Percentiles rank a stretch among this genome's conserved stretches.
Evolutionary conservation across 129 eudicot genomes (phyloP).

Genomic region (Centrapalus pauciflorus): DNA sequence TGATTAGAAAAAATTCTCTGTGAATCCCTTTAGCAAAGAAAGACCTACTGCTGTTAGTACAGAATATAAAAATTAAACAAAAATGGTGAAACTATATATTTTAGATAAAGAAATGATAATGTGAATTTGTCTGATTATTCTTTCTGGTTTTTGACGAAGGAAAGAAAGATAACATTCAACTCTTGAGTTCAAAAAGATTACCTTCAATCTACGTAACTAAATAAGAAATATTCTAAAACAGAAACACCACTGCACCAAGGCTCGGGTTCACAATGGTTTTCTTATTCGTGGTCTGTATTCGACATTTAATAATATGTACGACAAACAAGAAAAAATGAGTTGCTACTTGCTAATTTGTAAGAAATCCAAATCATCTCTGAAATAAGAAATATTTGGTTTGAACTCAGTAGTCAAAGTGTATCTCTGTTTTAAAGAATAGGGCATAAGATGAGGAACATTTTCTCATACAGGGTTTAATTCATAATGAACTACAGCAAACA

Average conservation of each 20-base stretch:
- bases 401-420: not conserved
- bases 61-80: not conserved
- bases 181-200: not conserved
- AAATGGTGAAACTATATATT: not conserved
- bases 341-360: not conserved
- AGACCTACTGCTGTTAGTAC: not conserved
- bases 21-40: not conserved
- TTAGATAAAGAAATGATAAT: not conserved
- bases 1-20: not conserved
- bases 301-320: not conserved
- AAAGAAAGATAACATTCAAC: not conserved
- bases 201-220: not conserved
- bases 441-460: not conserved
- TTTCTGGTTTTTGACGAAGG: not conserved
- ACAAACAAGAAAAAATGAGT: not conserved
- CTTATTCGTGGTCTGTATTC: conserved; percentile 2
- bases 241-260: not conserved
- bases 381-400: not conserved
- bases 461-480: not conserved
- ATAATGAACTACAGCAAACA: not conserved
- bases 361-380: conserved; percentile 1
- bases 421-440: not conserved
- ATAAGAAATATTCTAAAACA: not conserved
- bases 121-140: not conserved
- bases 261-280: too few species aligned